phyloP scores from a whole-genome alignment of 495 filamentous ascomycete species.

The Chaetomium cochliodes region DNA sequence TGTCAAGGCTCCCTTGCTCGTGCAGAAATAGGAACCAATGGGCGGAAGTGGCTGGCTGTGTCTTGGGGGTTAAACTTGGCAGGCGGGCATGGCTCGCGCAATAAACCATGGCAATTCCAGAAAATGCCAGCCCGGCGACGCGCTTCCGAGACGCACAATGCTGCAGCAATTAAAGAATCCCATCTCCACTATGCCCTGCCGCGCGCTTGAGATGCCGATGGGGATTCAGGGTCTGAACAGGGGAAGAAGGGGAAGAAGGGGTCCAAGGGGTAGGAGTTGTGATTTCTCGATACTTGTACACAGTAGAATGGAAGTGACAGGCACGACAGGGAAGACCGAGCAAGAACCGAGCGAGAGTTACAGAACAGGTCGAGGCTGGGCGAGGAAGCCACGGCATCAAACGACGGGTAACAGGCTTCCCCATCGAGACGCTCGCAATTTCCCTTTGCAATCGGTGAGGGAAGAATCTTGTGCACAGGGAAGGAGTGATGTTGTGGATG shows the following conservation, averaged over 20 bases:
- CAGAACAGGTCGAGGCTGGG: not conserved
- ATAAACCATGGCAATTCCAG: not conserved
- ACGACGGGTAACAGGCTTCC: not conserved
- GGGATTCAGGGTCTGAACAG: too few relatives aligned
- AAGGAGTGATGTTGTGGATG: constrained; percentile 7
- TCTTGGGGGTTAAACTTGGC: not conserved
- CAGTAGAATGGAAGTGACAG: too few relatives aligned
- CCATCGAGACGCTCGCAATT: not conserved
- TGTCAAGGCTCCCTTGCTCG: not conserved
- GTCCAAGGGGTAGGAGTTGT: not conserved
- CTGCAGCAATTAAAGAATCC: constrained; percentile 1
- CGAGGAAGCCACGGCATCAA: not conserved
- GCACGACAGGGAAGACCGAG: not conserved
- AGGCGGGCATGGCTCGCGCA: not conserved
- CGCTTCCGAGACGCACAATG: not conserved
- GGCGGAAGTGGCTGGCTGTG: not conserved
- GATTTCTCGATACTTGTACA: too few relatives aligned
- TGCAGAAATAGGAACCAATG: constrained; percentile 15
- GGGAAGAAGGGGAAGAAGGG: too few relatives aligned
- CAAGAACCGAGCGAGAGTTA: too few relatives aligned
- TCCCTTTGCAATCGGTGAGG: not conserved
- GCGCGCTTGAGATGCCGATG: not conserved
- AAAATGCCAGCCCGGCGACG: not conserved
- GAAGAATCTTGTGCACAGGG: not conserved
- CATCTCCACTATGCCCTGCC: constrained; percentile 5